Evolutionary conservation across 1,284 basidiomycete species (phyloP).

Genomic region (Austroboletus niveus): DNA sequence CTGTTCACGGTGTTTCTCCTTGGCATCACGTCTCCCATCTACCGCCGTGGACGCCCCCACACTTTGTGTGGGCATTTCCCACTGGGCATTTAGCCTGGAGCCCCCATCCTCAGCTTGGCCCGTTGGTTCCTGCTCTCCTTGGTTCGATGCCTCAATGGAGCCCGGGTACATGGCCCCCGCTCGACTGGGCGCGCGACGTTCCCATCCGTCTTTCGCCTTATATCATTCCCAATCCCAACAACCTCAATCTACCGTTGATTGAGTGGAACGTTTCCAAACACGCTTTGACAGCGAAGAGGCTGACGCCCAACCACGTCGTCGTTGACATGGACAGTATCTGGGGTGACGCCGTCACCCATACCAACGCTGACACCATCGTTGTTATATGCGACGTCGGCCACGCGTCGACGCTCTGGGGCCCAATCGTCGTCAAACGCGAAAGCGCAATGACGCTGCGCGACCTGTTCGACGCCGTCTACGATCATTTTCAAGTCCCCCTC

Average conservation of each 20-base stretch:
- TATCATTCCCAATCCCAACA: constrained; percentile 37
- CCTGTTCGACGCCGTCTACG: constrained; percentile 36
- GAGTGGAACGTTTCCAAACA: constrained; percentile 38
- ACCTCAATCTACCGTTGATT: constrained; percentile 32
- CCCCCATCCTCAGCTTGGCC: constrained; percentile 29
- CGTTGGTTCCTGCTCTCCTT: constrained; percentile 19
- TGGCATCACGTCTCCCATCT: constrained; percentile 6
- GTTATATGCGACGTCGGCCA: constrained; percentile 29
- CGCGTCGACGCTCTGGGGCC: constrained; percentile 33
- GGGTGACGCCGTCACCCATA: constrained; percentile 27
- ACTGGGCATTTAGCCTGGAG: constrained; percentile 30
- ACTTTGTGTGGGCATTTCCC: constrained; percentile 25
- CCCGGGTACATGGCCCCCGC: constrained; percentile 31
- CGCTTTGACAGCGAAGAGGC: constrained; percentile 32
- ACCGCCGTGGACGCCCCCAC: constrained; percentile 19
- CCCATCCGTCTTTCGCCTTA: constrained; percentile 32
- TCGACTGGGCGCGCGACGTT: constrained; percentile 20
- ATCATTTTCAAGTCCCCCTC: constrained; percentile 36
- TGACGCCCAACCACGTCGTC: constrained; percentile 32
- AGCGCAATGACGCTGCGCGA: constrained; percentile 31
- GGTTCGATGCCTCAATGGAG: constrained; percentile 32
- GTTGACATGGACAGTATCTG: constrained; percentile 24
- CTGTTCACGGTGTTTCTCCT: neutral
- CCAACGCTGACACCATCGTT: constrained; percentile 22
- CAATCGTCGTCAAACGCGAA: constrained; percentile 29